Evolutionary conservation across 495 filamentous ascomycete genomes (phyloP).

Genomic region (Geoglossum glabrum): DNA sequence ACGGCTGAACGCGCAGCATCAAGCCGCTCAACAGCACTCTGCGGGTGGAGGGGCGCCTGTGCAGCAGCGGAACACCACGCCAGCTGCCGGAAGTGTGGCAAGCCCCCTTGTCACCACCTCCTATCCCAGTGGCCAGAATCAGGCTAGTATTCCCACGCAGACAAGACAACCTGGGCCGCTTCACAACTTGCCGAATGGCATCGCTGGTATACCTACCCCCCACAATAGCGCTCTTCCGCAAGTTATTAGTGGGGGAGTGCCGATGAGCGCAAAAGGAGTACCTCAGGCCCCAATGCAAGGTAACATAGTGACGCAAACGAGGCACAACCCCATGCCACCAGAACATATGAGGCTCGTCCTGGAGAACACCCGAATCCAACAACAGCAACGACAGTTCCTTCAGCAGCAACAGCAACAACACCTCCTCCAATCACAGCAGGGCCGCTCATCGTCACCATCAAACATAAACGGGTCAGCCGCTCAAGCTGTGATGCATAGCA

Average conservation of each 20-base stretch:
- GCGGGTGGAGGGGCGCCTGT: neutral
- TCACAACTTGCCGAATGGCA: conserved; percentile 22
- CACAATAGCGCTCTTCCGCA: conserved; percentile 24
- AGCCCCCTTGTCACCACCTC: conserved; percentile 16
- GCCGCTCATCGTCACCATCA: conserved; percentile 12
- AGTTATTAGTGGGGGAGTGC: conserved; percentile 28
- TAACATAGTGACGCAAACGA: conserved; percentile 33
- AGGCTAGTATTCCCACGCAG: conserved; percentile 11
- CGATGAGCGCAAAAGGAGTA: conserved; percentile 44
- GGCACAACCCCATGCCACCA: conserved; percentile 34
- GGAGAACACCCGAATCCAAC: conserved; percentile 40
- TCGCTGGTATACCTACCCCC: conserved; percentile 8
- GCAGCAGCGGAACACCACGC: neutral
- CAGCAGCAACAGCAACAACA: conserved; percentile 31
- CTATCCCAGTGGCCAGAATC: conserved; percentile 7
- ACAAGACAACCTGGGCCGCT: conserved; percentile 20
- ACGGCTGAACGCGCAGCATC: conserved; percentile 4
- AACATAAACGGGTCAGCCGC: conserved; percentile 11
- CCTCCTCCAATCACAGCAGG: conserved; percentile 25
- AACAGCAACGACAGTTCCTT: conserved; percentile 22
- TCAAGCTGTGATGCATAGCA: conserved; percentile 22
- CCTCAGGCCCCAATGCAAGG: conserved; percentile 53
- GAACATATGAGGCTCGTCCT: conserved; percentile 30
- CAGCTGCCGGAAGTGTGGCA: conserved; percentile 16
- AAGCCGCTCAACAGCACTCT: conserved; percentile 16